Evolutionary conservation across 768 basidiomycete species (phyloP).

Genomic region (Boletus rex-veris): DNA sequence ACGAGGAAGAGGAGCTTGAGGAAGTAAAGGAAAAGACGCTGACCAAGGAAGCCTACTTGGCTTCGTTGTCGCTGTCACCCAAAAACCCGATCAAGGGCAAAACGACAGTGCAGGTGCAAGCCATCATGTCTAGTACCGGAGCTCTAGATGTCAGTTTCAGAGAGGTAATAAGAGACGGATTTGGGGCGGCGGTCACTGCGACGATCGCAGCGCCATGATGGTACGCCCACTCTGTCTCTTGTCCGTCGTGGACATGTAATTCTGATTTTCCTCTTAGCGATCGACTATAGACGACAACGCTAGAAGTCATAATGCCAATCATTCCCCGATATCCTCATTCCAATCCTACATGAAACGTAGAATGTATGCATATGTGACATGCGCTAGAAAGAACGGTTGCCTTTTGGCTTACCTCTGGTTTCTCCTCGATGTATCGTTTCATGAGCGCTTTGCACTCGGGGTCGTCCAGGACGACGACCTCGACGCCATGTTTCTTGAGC

Average conservation of each 20-base stretch:
- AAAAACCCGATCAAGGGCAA: slow-evolving; percentile 43
- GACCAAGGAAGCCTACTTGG: slow-evolving; percentile 51
- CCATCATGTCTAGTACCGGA: slow-evolving; percentile 35
- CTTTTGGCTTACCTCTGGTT: slow-evolving; percentile 44
- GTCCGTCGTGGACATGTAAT: neutral
- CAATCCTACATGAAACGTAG: slow-evolving; percentile 41
- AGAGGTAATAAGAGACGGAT: slow-evolving; percentile 35
- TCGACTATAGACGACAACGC: slow-evolving; percentile 5
- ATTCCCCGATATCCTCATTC: slow-evolving; percentile 61
- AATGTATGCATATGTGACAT: slow-evolving; percentile 1
- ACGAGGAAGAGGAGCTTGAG: slow-evolving; percentile 53
- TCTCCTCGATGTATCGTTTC: slow-evolving; percentile 51
- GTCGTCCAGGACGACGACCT: slow-evolving; percentile 48
- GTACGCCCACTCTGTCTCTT: neutral
- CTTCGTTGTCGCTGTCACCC: slow-evolving; percentile 33
- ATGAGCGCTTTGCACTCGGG: slow-evolving; percentile 53
- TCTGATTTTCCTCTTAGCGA: neutral
- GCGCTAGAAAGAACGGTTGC: slow-evolving; percentile 3
- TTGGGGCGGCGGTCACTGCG: slow-evolving; percentile 33
- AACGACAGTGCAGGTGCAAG: slow-evolving; percentile 49
- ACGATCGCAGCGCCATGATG: slow-evolving; percentile 23
- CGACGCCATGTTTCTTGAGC: slow-evolving; percentile 49
- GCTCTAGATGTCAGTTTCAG: slow-evolving; percentile 36
- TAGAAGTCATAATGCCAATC: neutral
- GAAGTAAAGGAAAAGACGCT: slow-evolving; percentile 63